A percentile compares a stretch with the other conserved stretches of the same genome.
phyloP scores from a whole-genome alignment of 768 basidiomycete species.

The Mycena filopes region DNA sequence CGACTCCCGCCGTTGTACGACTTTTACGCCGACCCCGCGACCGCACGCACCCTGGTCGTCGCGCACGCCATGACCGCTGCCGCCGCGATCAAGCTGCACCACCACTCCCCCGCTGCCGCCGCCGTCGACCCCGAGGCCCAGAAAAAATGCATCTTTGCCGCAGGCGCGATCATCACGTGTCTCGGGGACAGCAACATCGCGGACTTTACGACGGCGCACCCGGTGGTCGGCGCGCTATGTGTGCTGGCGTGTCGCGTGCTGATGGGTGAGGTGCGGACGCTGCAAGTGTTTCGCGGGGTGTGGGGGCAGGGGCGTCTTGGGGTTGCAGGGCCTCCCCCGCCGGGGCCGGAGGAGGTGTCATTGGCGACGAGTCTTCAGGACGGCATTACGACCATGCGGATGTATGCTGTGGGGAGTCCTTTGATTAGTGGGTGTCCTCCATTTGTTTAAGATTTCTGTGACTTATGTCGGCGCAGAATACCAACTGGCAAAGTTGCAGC shows the following conservation, averaged over 20 bases:
- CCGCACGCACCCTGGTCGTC: constrained; percentile 12
- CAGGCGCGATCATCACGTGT: constrained; percentile 24
- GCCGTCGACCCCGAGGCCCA: constrained; percentile 10
- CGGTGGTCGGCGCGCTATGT: constrained; percentile 3
- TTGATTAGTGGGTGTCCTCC: constrained; percentile 1
- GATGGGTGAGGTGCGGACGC: constrained; percentile 2
- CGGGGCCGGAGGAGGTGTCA: constrained; percentile 3
- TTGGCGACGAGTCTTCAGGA: neutral
- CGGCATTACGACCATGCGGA: constrained; percentile 6
- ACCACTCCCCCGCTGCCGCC: neutral
- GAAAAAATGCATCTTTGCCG: constrained; percentile 19
- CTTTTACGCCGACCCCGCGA: neutral
- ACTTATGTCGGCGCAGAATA: neutral
- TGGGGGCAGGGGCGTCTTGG: neutral
- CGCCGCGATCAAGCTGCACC: constrained; percentile 27
- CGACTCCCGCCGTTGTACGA: constrained; percentile 20
- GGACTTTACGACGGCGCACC: constrained; percentile 7
- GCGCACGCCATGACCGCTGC: constrained; percentile 24
- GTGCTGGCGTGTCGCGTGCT: constrained; percentile 7
- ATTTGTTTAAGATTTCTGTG: too few relatives aligned
- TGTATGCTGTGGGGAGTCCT: constrained; percentile 12
- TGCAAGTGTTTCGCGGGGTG: constrained; percentile 1
- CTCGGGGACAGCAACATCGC: constrained; percentile 3
- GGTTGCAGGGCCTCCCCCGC: neutral
- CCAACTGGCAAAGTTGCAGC: constrained; percentile 14